These are phyloP conservation scores for Ogataea parapolymorpha DNA, from an alignment of 805 yeast genomes.

Conservation along the genomic window DNA sequence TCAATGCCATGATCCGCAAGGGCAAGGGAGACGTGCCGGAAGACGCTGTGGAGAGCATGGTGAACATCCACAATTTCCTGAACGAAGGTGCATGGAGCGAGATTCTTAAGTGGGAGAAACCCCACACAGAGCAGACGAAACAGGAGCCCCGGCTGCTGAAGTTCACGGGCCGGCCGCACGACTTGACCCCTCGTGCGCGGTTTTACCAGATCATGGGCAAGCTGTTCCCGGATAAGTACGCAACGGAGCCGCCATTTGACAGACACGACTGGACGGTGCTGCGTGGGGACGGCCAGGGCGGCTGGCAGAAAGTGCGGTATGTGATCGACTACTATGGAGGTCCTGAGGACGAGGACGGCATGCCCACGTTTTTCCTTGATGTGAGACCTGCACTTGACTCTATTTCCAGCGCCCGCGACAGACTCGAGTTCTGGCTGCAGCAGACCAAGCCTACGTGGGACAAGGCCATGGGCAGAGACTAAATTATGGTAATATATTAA, in stretches of 20 bases:
- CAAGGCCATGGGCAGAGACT: conserved; percentile 62
- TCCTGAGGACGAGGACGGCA: conserved; percentile 77
- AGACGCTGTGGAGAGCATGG: conserved; percentile 96
- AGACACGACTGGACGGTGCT: conserved; percentile 98
- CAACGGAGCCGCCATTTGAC: conserved; percentile 87
- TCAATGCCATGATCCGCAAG: conserved; percentile 93
- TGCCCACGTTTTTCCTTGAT: conserved; percentile 89
- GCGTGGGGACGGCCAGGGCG: conserved; percentile 50
- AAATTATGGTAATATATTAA: not conserved
- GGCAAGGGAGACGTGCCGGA: conserved; percentile 91
- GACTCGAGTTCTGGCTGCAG: conserved; percentile 58
- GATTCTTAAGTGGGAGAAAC: conserved; percentile 85
- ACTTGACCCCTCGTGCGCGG: conserved; percentile 81
- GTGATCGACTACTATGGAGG: conserved; percentile 97
- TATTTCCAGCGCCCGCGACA: conserved; percentile 58
- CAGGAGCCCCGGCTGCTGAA: conserved; percentile 72
- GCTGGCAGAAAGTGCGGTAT: conserved; percentile 76
- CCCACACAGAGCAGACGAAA: conserved; percentile 52
- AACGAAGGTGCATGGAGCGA: conserved; percentile 99
- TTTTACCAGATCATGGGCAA: conserved; percentile 62
- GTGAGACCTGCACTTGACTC: conserved; percentile 93
- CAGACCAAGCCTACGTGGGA: conserved; percentile 57
- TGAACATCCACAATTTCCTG: conserved; percentile 90
- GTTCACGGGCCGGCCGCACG: conserved; percentile 91
- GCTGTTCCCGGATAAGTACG: conserved; percentile 68